Evolutionary conservation across 2,329 filamentous ascomycete species (phyloP), one percentile per base, ranked within the genome.

Genomic region (Penicillium aurantiogriseum): DNA sequence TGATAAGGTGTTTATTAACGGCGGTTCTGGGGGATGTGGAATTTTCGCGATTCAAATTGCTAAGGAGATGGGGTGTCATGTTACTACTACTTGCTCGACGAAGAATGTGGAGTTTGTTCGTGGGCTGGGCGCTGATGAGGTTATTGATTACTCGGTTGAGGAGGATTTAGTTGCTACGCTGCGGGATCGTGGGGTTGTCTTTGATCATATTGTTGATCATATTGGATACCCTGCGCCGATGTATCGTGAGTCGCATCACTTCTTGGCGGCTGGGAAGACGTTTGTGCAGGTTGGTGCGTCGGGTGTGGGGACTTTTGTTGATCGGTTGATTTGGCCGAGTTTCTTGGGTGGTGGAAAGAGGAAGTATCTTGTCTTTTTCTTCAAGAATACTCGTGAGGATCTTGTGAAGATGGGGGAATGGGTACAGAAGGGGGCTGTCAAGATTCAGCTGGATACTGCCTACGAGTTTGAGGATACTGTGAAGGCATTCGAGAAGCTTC

Each of bases 1-100:
- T 23, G 77, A 82, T 52, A 80, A 78, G 59, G 76, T 88, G 4
- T 84, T 88, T 66, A 81, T 88, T 69, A 88, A 88, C 61, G 85
- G 84, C 10, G 85, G 85, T 0, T 82, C 79, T 25, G 86, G 86
- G n/a, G 85, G 85, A 2, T 79, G 77, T 0, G 86, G 86, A 0
- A 79, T 79, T 0, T 86, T 79, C 50, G 80, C 78, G 0, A 83
- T 88, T 46, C 85, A 88, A 66, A 80, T 88, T 44, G 85, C 84
- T 9, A 87, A 86, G 66, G 76, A 76, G 0, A 64, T 83, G 2
- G 85, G 84, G 0, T 85, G 81, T 61, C 74, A 81, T 54, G 85
- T 88, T 25, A 83, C 80, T 2, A 77, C 79, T 1, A 79, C 78
- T 9, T 88, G 85, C 67, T 87, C 84, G 8, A 77, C 73, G 0